A percentile compares a stretch with the other conserved stretches of the same genome.
Conservation (phyloP, 352 stramenopile species). For the Phytophthora ohioensis region DNA sequence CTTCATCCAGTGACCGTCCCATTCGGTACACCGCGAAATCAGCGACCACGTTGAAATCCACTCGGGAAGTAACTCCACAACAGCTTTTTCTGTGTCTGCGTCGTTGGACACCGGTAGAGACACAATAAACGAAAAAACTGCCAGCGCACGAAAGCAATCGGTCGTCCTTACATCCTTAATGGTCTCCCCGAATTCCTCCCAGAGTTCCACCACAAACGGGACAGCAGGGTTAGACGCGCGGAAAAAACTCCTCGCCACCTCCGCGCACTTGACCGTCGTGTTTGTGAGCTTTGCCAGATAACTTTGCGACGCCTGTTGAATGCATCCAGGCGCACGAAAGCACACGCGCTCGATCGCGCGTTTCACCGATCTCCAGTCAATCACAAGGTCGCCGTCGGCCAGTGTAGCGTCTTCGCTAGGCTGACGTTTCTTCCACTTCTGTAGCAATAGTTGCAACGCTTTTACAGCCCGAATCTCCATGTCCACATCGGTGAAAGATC, state of each 20-base stretch:
- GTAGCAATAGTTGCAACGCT: conserved; percentile 53
- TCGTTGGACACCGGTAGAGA: conserved; percentile 28
- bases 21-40: conserved; percentile 62
- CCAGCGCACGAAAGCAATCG: conserved; percentile 66
- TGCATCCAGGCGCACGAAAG: conserved; percentile 47
- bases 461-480: conserved; percentile 57
- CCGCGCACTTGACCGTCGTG: conserved; percentile 56
- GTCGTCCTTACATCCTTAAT: conserved; percentile 61
- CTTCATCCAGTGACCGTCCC: conserved; percentile 83
- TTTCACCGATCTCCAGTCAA: conserved; percentile 61
- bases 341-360: conserved; percentile 59
- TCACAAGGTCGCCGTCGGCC: conserved; percentile 34
- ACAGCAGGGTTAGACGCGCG: conserved; percentile 26
- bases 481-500: conserved; percentile 58
- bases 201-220: conserved; percentile 58
- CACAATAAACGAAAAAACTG: conserved; percentile 70
- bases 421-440: conserved; percentile 61
- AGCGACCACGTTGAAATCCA: conserved; percentile 70
- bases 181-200: conserved; percentile 47
- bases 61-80: conserved; percentile 48
- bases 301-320: conserved; percentile 51
- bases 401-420: conserved; percentile 1
- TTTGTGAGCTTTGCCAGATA: conserved; percentile 49
- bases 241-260: conserved; percentile 65
- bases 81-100: conserved; percentile 9